Base-by-base conservation (phyloP, 441 rosid genomes). In the Jatropha multifida region DNA sequence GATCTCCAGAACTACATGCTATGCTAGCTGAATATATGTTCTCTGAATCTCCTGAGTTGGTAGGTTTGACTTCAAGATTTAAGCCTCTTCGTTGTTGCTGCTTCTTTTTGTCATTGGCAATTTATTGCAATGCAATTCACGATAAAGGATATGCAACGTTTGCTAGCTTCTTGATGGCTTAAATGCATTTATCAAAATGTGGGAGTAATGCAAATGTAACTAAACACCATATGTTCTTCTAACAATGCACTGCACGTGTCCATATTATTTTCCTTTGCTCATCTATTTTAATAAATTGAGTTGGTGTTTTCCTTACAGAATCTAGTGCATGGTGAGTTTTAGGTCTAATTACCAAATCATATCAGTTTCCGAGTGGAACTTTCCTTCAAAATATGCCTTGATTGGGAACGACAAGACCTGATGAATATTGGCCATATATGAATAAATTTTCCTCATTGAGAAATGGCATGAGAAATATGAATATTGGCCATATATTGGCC, bases 21-120 rank as follows among this genome's bases (percentile, higher is more conserved):
- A 94, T 93, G 97, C 87, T 93, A 64, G 98, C 90, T 26, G 99
- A 93, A 82, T 96, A 92, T 79, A 63, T 96, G 68, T 93, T 89
- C 82, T 88, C 97, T 10, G 93, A 96, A 82, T 93, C 90, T 71
- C 97, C 97, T 73, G 99, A 96, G 77, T 84, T 86, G 89, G 99
- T 96, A 89, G 54, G 87, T 85, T 81, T 83, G 76, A 75, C 69
- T 40, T 37, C 18, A 65, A 61, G 5, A 52, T 68, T 69, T 67
- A 40, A 61, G 52, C 52, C 59, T 61, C 49, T 59, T 68, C 64
- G 5, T 71, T 46, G 42, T 44, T 48, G 40, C 68, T 65, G 26
- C 51, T 73, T 20, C 59, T 56, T 32, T 1, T 18, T 55, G 10
- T 17, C 38, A 26, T 68, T 32, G 15, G 67, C n/a, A n/a, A 8